These are phyloP conservation scores for Rutstroemia sp. DNA, from an alignment of 2,329 filamentous ascomycete species.

Conservation along the genomic window DNA sequence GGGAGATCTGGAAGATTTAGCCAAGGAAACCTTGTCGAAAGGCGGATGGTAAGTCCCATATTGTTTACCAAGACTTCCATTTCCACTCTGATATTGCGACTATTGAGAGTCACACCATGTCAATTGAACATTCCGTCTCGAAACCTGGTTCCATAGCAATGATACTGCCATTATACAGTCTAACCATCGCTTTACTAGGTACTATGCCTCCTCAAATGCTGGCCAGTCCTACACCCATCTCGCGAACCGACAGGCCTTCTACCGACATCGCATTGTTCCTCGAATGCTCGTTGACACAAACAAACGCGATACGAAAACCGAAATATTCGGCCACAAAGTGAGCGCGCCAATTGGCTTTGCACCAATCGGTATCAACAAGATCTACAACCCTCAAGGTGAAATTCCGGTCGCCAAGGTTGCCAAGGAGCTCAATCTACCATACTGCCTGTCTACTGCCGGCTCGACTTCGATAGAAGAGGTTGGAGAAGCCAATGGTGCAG, in stretches of 20 bases:
- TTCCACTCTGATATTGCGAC: not conserved
- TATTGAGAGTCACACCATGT: too few relatives aligned
- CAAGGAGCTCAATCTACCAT: slow-evolving; percentile 50
- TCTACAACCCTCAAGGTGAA: slow-evolving; percentile 53
- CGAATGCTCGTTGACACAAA: slow-evolving; percentile 51
- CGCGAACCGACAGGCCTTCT: slow-evolving; percentile 58
- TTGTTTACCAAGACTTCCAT: not conserved
- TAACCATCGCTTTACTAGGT: slow-evolving; percentile 22
- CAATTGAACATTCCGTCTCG: not conserved
- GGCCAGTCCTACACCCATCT: slow-evolving; percentile 43
- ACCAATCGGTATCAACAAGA: slow-evolving; percentile 58
- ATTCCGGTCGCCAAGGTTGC: slow-evolving; percentile 50
- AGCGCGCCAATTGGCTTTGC: slow-evolving; percentile 57
- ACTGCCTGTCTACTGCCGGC: slow-evolving; percentile 52
- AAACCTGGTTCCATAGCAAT: not conserved
- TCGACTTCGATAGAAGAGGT: slow-evolving; percentile 47
- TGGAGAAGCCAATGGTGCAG: slow-evolving; percentile 44
- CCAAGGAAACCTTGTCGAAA: slow-evolving; percentile 47
- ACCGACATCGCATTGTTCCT: slow-evolving; percentile 54
- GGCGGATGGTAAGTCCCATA: slow-evolving; percentile 41
- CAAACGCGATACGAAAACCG: slow-evolving; percentile 47
- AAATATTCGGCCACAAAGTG: slow-evolving; percentile 53
- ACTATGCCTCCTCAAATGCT: slow-evolving; percentile 50
- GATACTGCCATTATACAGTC: not conserved
- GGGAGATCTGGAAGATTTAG: slow-evolving; percentile 49